These are phyloP conservation scores for Didymella sp. DNA, from an alignment of 2,329 filamentous ascomycete genomes.

Conservation along the genomic window DNA sequence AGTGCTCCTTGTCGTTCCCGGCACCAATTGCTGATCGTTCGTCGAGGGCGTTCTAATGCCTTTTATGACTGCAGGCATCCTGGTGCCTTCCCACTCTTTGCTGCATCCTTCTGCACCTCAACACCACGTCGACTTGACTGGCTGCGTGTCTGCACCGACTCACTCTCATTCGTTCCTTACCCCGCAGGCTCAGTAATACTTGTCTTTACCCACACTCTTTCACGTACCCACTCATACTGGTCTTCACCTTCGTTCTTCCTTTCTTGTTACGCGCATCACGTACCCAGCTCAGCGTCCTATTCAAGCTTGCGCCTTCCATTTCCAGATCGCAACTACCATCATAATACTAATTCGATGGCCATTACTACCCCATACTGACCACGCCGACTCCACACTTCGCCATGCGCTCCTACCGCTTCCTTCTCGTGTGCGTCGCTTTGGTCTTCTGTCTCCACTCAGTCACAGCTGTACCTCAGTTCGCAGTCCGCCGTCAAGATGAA, in stretches of 20 bases:
- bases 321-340: constrained; percentile 10
- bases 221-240: constrained; percentile 8
- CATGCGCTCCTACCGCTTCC: constrained; percentile 40
- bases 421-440: constrained; percentile 38
- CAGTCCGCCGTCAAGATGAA: constrained; percentile 43
- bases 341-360: constrained; percentile 39
- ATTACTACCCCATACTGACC: constrained; percentile 21
- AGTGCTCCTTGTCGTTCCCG: constrained; percentile 32
- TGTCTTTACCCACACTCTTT: constrained; percentile 21
- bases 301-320: constrained; percentile 14
- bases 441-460: constrained; percentile 36
- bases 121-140: constrained; percentile 33
- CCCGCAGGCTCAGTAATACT: constrained; percentile 25
- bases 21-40: constrained; percentile 36
- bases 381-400: constrained; percentile 20
- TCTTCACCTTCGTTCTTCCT: constrained; percentile 21
- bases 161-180: constrained; percentile 32
- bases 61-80: constrained; percentile 34
- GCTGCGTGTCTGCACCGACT: constrained; percentile 33
- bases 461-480: constrained; percentile 30
- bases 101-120: constrained; percentile 36
- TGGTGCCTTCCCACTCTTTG: constrained; percentile 26
- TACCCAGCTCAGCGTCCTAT: constrained; percentile 9
- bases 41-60: constrained; percentile 26
- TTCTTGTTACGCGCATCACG: constrained; percentile 25